phyloP scores from a whole-genome alignment of 345 rosid genomes.

The Kernera saxatilis region DNA sequence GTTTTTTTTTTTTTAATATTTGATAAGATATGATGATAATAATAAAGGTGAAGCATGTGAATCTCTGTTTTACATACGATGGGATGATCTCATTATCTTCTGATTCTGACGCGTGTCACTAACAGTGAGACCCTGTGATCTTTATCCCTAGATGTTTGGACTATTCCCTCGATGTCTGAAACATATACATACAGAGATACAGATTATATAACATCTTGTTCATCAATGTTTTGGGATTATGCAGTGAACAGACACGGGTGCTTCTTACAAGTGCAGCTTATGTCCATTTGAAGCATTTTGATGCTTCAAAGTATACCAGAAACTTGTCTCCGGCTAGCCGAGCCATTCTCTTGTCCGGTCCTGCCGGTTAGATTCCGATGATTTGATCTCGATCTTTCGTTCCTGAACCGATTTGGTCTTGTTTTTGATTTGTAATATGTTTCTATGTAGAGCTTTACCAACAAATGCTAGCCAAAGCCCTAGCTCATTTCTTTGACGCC shows the following conservation, averaged over 20 bases:
- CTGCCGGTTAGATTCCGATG: constrained; percentile 55
- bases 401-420: neutral
- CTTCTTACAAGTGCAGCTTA: constrained; percentile 89
- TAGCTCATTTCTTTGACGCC: constrained; percentile 89
- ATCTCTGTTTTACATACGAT: neutral
- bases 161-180: neutral
- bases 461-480: constrained; percentile 96
- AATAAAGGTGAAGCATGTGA: constrained; percentile 16
- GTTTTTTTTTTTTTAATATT: no score
- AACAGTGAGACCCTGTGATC: neutral
- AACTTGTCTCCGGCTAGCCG: constrained; percentile 85
- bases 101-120: constrained; percentile 13
- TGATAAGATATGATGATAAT: constrained; percentile 13
- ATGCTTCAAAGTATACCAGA: constrained; percentile 72
- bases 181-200: neutral
- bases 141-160: constrained; percentile 13
- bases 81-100: neutral
- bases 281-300: constrained; percentile 87
- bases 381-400: neutral
- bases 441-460: constrained; percentile 71
- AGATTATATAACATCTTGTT: neutral
- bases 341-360: constrained; percentile 89
- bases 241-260: constrained; percentile 87
- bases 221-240: neutral
- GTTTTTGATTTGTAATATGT: neutral